A percentile compares a stretch with the other conserved stretches of the same genome.
Evolutionary conservation across 2,329 filamentous ascomycete genomes (phyloP).

Genomic region (Apiospora aurea): DNA sequence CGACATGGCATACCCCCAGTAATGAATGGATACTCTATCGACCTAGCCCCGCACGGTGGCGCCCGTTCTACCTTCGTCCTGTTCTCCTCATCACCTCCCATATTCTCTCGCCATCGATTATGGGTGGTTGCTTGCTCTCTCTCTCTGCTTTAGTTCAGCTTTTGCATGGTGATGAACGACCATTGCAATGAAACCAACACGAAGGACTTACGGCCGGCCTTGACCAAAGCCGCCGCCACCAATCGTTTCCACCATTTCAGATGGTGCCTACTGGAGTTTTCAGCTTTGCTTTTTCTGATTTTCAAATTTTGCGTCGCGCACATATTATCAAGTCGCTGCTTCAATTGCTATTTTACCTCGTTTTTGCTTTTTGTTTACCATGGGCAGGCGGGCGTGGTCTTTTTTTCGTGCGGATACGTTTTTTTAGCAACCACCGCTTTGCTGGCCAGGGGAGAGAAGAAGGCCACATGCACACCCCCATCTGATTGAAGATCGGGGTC

Average conservation of each 20-base stretch:
- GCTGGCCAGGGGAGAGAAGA: background rate
- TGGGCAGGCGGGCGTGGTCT: slow-evolving; percentile 2
- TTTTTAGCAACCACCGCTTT: slow-evolving; percentile 6
- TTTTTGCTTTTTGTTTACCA: slow-evolving; percentile 10
- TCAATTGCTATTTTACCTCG: background rate
- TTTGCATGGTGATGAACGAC: background rate
- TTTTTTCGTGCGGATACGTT: slow-evolving; percentile 25
- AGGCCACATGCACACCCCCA: background rate
- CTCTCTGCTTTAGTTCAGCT: background rate
- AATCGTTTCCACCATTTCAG: background rate
- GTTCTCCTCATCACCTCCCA: background rate
- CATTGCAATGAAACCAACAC: background rate
- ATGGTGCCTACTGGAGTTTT: background rate
- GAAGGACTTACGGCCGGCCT: background rate
- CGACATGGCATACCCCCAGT: slow-evolving; percentile 37
- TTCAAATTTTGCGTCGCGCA: background rate
- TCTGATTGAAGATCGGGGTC: background rate
- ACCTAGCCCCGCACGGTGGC: background rate
- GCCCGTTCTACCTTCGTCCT: background rate
- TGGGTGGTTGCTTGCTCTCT: background rate
- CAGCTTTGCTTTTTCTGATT: slow-evolving; percentile 3
- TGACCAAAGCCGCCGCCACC: background rate
- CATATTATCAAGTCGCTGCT: background rate
- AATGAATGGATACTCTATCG: background rate
- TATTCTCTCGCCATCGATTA: background rate